Conservation (phyloP, 129 eudicot species). For the Lonicera japonica region DNA sequence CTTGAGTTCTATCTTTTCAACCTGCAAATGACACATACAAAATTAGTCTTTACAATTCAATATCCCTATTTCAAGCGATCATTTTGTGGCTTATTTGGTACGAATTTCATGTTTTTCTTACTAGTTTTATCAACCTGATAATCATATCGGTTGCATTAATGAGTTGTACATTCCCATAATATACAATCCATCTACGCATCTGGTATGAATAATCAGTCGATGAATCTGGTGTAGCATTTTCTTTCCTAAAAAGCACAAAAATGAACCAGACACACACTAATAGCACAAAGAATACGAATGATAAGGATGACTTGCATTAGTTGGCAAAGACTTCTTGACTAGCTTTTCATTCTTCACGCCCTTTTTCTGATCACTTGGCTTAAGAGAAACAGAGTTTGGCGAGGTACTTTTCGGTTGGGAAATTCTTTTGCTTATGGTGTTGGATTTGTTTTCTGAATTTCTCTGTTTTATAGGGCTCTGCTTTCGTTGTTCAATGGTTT, state of each 20-base stretch:
- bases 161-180: no score
- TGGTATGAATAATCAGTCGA: no score
- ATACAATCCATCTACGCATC: no score
- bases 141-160: no score
- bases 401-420: conserved; percentile 21
- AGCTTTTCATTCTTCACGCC: conserved; percentile 27
- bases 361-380: conserved; percentile 29
- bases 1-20: conserved; percentile 6
- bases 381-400: conserved; percentile 20
- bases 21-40: conserved; percentile 29
- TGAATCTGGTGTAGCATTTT: no score
- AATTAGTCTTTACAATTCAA: conserved; percentile 10
- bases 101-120: no score
- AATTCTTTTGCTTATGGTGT: conserved; percentile 5
- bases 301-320: conserved; percentile 22
- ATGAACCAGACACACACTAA: neutral
- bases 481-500: conserved; percentile 22
- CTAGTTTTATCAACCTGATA: no score
- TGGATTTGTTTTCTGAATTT: conserved; percentile 19
- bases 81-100: no score
- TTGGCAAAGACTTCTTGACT: conserved; percentile 16
- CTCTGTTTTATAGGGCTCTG: neutral
- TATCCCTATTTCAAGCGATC: no score
- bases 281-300: neutral
- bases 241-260: no score